Evolutionary conservation across 139 green algal genomes (phyloP), one percentile per base, ranked within the genome.

Genomic region (Coccomyxa sp.): DNA sequence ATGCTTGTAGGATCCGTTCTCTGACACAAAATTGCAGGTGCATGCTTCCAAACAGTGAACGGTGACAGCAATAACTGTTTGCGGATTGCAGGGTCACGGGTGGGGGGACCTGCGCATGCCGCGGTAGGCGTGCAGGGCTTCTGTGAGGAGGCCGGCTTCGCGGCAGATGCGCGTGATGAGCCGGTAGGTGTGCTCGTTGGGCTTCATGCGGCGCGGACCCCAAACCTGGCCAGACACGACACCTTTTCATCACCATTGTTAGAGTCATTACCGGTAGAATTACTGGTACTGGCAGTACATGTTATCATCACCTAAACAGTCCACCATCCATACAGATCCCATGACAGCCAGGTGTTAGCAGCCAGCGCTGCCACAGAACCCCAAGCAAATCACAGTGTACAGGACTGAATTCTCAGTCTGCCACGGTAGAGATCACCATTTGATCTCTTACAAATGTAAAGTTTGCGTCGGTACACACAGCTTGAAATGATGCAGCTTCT

Each of bases 81-180:
- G n/a, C n/a, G 9, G 0, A 82, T 13, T 16, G 15, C 59, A 67
- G 67, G 58, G 23, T 76, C 82, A 32, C 66, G 68, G n/a, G n/a
- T n/a, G n/a, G n/a, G n/a, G n/a, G n/a, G n/a, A 76, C 58, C 76
- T 85, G n/a, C 86, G 79, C 86, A 90, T 90, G 79, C 79, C 84
- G 31, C 76, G 38, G 77, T 91, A 91, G 10, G 85, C 84, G 11
- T 83, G 76, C 80, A 91, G 82, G 57, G 88, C 88, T 77, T 84
- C 79, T 13, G 76, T 60, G 21, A 89, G 79, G 15, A 58, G 59
- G 0, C 79, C 79, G 0, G 28, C 77, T 80, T 91, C 82, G 15
- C 87, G 63, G 67, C 89, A 82, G 13, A 84, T 82, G 1, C 76
- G 57, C 38, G 84, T 78, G 16, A 86, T 58, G 38, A 67, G 85